These are phyloP conservation scores for Mortierella sp. DNA, from an alignment of 371 early-diverging fungal genomes.

Conservation along the genomic window DNA sequence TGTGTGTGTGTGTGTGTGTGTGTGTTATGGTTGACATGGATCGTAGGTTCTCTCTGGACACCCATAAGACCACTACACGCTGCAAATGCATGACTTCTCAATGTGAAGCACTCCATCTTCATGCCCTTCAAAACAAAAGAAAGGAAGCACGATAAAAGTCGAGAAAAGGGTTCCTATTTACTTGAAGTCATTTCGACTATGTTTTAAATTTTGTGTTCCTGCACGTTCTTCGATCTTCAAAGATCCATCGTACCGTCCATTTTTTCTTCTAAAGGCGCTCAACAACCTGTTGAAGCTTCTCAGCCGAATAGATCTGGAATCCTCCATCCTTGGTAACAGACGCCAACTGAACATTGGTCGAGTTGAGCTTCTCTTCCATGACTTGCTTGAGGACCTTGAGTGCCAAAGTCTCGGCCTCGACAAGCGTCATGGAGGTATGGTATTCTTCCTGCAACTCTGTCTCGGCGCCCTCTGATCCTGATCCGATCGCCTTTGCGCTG, in stretches of 20 bases:
- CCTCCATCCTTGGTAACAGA: conserved; percentile 87
- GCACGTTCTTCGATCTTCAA: background rate
- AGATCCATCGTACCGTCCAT: background rate
- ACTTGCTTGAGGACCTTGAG: conserved; percentile 99
- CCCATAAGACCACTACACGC: too few species aligned
- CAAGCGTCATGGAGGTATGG: conserved; percentile 88
- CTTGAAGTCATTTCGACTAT: background rate
- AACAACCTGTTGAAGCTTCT: conserved; percentile 78
- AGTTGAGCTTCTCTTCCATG: conserved; percentile 99
- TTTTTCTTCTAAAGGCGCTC: conserved; percentile 67
- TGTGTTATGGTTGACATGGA: too few species aligned
- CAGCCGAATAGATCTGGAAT: conserved; percentile 84
- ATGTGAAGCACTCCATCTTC: background rate
- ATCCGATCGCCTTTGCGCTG: conserved; percentile 98
- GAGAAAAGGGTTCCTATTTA: background rate
- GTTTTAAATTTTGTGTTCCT: background rate
- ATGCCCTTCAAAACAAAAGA: background rate
- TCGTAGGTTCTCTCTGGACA: too few species aligned
- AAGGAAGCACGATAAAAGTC: background rate
- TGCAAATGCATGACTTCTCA: too few species aligned
- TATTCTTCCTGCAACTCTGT: conserved; percentile 97
- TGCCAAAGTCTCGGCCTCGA: conserved; percentile 91
- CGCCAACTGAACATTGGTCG: conserved; percentile 96
- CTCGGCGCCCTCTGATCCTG: conserved; percentile 99
- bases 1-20: too few species aligned